A percentile compares a stretch with the other conserved stretches of the same genome.
phyloP scores from a whole-genome alignment of 2,329 filamentous ascomycete species.

The Nothopassalora personata region DNA sequence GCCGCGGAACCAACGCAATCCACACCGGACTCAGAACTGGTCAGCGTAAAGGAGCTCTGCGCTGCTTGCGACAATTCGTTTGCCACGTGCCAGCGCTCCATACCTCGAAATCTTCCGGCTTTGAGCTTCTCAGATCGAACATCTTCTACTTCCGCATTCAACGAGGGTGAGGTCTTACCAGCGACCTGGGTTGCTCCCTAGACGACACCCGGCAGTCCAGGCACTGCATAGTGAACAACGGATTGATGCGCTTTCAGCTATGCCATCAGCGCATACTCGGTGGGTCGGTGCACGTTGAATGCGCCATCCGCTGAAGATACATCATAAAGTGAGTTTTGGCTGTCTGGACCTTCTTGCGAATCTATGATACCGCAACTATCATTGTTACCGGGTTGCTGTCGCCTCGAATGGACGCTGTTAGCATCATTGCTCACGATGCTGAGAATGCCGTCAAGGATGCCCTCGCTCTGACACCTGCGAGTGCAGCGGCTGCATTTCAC shows the following conservation, averaged over 20 bases:
- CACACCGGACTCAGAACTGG: not conserved
- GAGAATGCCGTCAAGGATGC: not conserved
- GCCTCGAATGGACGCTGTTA: constrained; percentile 1
- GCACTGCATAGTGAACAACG: not conserved
- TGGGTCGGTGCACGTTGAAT: constrained; percentile 10
- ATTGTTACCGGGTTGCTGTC: not conserved
- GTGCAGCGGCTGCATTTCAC: not conserved
- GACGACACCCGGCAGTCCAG: constrained; percentile 12
- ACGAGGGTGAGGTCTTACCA: not conserved
- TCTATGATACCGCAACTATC: not conserved
- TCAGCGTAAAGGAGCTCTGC: not conserved
- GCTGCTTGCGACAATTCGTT: not conserved
- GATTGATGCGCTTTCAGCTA: not conserved
- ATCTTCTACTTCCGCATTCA: constrained; percentile 6
- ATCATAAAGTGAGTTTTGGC: not conserved
- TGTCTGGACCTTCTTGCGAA: not conserved
- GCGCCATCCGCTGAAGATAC: constrained; percentile 4
- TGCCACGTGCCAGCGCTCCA: constrained; percentile 12
- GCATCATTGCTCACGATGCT: not conserved
- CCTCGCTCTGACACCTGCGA: not conserved
- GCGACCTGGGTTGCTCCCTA: constrained; percentile 4
- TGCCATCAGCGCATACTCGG: not conserved
- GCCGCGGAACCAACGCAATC: constrained; percentile 13
- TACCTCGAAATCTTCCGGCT: constrained; percentile 9
- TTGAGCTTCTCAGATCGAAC: not conserved